Conservation (phyloP, 1,139 yeast species). For the Saccharomyces hybrid region DNA sequence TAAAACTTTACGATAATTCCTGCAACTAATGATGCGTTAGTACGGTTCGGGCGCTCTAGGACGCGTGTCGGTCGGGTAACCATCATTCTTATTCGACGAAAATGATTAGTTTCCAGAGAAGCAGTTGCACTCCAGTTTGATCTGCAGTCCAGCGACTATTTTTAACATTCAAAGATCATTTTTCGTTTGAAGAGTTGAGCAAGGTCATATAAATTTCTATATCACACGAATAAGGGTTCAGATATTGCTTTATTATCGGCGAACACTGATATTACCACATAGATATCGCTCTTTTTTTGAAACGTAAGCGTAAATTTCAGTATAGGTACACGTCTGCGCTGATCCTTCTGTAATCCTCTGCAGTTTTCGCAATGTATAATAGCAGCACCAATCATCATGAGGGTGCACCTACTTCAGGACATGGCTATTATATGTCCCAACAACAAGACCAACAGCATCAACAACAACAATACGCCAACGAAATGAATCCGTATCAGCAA, state of each 20-base stretch:
- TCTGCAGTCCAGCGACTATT: not conserved
- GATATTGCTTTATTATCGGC: not conserved
- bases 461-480: conserved; percentile 18
- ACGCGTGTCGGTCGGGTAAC: not conserved
- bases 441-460: conserved; percentile 25
- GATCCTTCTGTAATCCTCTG: not conserved
- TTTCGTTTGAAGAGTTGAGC: not conserved
- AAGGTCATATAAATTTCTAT: not conserved
- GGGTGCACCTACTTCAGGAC: not conserved
- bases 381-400: not conserved
- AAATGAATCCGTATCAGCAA: conserved; percentile 19
- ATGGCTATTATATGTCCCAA: not conserved
- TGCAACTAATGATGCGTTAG: not conserved
- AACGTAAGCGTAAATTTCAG: not conserved
- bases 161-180: not conserved
- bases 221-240: not conserved
- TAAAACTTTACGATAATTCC: not conserved
- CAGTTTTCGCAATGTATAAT: not conserved
- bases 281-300: not conserved
- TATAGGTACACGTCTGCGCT: not conserved
- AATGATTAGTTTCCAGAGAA: not conserved
- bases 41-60: not conserved
- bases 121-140: not conserved
- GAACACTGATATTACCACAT: not conserved
- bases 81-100: not conserved